phyloP scores from a whole-genome alignment of 495 filamentous ascomycete species.

The Glarea lozoyensis region DNA sequence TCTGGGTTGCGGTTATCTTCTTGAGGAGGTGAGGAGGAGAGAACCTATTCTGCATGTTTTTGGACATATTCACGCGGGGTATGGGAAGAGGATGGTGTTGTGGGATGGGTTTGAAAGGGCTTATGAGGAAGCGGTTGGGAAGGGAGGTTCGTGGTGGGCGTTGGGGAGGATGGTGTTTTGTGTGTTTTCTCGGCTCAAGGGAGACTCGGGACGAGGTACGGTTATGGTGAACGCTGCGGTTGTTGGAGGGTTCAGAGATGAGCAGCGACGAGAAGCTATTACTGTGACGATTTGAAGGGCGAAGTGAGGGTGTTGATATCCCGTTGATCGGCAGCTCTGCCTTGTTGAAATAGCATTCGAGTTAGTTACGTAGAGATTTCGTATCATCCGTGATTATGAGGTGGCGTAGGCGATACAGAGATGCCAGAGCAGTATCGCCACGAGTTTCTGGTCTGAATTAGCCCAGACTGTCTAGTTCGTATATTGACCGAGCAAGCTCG shows the following conservation, averaged over 20 bases:
- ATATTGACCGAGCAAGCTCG: no score
- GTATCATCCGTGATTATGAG: no score
- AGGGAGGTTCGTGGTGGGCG: conserved; percentile 5
- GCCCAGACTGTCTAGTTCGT: no score
- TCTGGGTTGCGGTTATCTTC: conserved; percentile 64
- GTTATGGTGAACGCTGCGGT: conserved; percentile 3
- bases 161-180: background rate
- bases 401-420: no score
- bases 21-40: conserved; percentile 67
- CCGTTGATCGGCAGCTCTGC: no score
- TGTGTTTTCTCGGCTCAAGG: background rate
- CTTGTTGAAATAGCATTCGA: no score
- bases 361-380: no score
- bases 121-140: conserved; percentile 17
- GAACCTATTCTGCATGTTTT: conserved; percentile 75
- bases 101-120: background rate
- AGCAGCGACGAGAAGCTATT: conserved; percentile 1
- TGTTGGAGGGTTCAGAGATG: conserved; percentile 1
- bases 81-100: conserved; percentile 24
- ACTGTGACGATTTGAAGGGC: no score
- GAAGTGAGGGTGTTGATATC: no score
- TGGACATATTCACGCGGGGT: conserved; percentile 70
- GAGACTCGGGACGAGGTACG: background rate
- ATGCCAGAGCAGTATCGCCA: no score
- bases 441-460: no score